Base-by-base conservation (phyloP, 352 stramenopile genomes). In the Pythium rhizo-oryzae region DNA sequence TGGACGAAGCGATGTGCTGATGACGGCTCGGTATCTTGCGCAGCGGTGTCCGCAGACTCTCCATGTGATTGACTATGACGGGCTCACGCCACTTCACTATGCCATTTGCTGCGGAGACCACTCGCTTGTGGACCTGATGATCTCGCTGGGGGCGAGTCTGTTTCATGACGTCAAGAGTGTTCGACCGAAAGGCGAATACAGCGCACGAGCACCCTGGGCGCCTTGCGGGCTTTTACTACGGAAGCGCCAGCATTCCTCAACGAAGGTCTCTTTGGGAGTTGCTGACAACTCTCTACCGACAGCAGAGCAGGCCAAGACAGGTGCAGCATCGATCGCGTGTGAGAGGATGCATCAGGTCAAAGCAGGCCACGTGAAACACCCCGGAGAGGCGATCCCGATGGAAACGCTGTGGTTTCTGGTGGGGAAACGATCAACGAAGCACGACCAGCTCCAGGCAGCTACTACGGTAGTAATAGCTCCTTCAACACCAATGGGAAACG, bases 51-150 rank as follows among this genome's bases (percentile, higher is more conserved):
- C 66, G 0, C n/a, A 67, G 1, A 39, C 78, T 8, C 55, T 91
- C 8, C 71, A 89, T 25, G 30, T 90, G 21, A 23, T 43, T 9
- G 84, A 92, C 51, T 2, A 53, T 0, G 74, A 88, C 18, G 74
- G 79, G 1, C 53, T 81, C 0, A 76, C 71, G 0, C 71, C 81
- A 24, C 49, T 91, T 6, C 79, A 89, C 72, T 64, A 85, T 9
- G 84, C 84, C 9, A 78, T 91, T 19, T 68, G 41, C 28, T 54
- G 58, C 24, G 79, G 75, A 19, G 64, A 82, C 13, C 0, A 72
- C 1, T 51, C 65, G 7, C 46, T 92, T 1, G 77, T 91, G 0
- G 61, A 73, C 19, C 19, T 67, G 5, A 79, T 92, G 12, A 69
- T 92, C 16, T 30, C 37, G 2, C 55, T 86, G 4, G 84, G 84